These are phyloP conservation scores for Rhizopogon vulgaris DNA, from an alignment of 768 basidiomycete species.

Conservation along the genomic window DNA sequence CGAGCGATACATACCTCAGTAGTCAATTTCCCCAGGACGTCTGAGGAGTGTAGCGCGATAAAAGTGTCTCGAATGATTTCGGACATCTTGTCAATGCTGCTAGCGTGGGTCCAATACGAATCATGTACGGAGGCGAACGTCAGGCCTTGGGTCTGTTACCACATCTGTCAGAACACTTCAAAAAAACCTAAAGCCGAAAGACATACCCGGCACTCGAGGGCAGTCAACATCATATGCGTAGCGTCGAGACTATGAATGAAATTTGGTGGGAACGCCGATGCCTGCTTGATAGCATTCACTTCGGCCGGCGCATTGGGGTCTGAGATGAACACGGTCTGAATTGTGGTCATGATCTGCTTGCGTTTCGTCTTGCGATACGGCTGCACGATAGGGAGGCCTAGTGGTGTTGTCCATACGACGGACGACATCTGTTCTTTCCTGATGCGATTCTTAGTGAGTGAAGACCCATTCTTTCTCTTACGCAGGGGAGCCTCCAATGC, in stretches of 20 bases:
- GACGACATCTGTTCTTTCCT: slow-evolving; percentile 90
- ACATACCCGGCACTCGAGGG: slow-evolving; percentile 78
- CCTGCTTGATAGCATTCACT: slow-evolving; percentile 84
- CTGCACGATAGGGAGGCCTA: slow-evolving; percentile 95
- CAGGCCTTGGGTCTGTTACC: slow-evolving; percentile 54
- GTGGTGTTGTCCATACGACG: slow-evolving; percentile 93
- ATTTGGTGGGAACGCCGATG: slow-evolving; percentile 97
- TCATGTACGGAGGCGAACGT: slow-evolving; percentile 97
- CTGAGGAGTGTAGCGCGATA: slow-evolving; percentile 84
- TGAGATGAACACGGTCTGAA: slow-evolving; percentile 86
- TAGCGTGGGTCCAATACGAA: slow-evolving; percentile 98
- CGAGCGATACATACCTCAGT: slow-evolving; percentile 51
- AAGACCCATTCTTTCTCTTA: slow-evolving; percentile 13
- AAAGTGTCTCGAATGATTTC: slow-evolving; percentile 88
- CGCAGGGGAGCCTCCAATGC: slow-evolving; percentile 19
- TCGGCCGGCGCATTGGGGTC: slow-evolving; percentile 76
- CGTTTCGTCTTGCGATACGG: slow-evolving; percentile 83
- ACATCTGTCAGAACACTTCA: slow-evolving; percentile 3
- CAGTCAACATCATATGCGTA: slow-evolving; percentile 97
- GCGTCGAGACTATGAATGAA: slow-evolving; percentile 98
- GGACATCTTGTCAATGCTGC: slow-evolving; percentile 82
- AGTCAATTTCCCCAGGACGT: slow-evolving; percentile 68
- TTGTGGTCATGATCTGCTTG: slow-evolving; percentile 76
- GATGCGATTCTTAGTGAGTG: slow-evolving; percentile 32
- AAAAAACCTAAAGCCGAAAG: neutral